Evolutionary conservation across 306 rosid genomes (phyloP), one percentile per base, ranked within the genome.

Genomic region (Echinosophora koreensis): DNA sequence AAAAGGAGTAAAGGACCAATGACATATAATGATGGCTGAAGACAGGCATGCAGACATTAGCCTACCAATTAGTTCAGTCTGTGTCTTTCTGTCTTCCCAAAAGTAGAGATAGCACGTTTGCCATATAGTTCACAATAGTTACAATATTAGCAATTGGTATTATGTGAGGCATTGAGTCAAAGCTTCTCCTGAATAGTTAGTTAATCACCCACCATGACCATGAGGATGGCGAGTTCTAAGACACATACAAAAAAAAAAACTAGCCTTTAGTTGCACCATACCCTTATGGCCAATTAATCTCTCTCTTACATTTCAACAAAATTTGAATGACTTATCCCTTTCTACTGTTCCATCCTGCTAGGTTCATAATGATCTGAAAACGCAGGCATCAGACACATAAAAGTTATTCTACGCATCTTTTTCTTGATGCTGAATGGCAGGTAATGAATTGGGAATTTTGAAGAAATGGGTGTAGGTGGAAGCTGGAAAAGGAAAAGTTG

Each of bases 81-180:
- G 77, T 7, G 76, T 88, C 71, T 86, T 37, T 80, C 81, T 6
- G 87, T 89, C 78, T 89, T 95, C 81, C 98, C 88, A 60, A 85
- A 74, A 62, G 96, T 92, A 41, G 92, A 92, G 82, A 90, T 88
- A 30, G 97, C 98, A 69, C 87, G 84, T 75, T 90, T 92, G n/a
- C 98, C 97, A 56, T 97, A 92, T 7, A 88, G 38, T 56, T 95
- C 97, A 71, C 97, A 92, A 17, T 96, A 2, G 97, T 92, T 12
- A 89, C 92, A 7, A 93, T 83, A 74, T 95, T 96, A 61, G 97
- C 97, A 11, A 95, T 85, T 17, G 98, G 96, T 38, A 90, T 71
- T 11, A 92, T 65, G 57, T 88, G 92, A 51, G 88, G 91, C 76
- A 92, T 95, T 2, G 97, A 90, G 18, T 97, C 98, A 83, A 95